phyloP scores from a whole-genome alignment of 2,329 filamentous ascomycete species.

The Diaporthe caulivora region DNA sequence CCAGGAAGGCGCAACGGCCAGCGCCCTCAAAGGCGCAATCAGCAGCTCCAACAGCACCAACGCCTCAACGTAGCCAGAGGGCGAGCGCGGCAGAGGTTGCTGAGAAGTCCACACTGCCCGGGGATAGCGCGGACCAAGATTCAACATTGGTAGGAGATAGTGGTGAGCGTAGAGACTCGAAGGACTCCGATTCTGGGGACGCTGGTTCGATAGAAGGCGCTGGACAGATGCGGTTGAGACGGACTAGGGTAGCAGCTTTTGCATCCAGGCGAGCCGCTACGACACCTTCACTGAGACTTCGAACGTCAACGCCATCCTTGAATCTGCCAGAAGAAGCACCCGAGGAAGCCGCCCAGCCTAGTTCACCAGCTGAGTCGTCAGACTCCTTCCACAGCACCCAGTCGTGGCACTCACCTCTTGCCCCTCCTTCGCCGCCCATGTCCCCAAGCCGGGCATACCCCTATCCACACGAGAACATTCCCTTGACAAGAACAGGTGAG shows the following conservation, averaged over 20 bases:
- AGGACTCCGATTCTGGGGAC: neutral
- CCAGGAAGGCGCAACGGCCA: slow-evolving; percentile 16
- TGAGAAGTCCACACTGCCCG: neutral
- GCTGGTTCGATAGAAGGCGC: slow-evolving; percentile 35
- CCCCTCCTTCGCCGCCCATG: slow-evolving; percentile 58
- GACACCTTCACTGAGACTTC: slow-evolving; percentile 39
- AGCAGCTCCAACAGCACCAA: neutral
- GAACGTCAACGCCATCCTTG: slow-evolving; percentile 51
- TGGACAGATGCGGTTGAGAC: slow-evolving; percentile 38
- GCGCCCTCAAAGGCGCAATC: neutral
- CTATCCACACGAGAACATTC: slow-evolving; percentile 55
- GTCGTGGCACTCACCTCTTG: slow-evolving; percentile 63
- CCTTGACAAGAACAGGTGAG: slow-evolving; percentile 48
- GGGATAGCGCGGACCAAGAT: neutral
- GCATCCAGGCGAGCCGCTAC: slow-evolving; percentile 40
- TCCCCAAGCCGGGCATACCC: slow-evolving; percentile 54
- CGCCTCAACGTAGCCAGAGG: neutral
- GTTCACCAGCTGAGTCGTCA: slow-evolving; percentile 60
- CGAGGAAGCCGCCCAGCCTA: slow-evolving; percentile 40
- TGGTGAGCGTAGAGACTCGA: neutral
- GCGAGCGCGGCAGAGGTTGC: neutral
- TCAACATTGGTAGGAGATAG: neutral
- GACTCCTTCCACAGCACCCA: slow-evolving; percentile 69
- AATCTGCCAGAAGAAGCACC: slow-evolving; percentile 50
- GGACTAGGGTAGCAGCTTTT: slow-evolving; percentile 37